Percentiles rank a stretch among this genome's conserved stretches.
Conservation (phyloP, 2,329 filamentous ascomycete genomes). For the Monosporascus cannonballus region DNA sequence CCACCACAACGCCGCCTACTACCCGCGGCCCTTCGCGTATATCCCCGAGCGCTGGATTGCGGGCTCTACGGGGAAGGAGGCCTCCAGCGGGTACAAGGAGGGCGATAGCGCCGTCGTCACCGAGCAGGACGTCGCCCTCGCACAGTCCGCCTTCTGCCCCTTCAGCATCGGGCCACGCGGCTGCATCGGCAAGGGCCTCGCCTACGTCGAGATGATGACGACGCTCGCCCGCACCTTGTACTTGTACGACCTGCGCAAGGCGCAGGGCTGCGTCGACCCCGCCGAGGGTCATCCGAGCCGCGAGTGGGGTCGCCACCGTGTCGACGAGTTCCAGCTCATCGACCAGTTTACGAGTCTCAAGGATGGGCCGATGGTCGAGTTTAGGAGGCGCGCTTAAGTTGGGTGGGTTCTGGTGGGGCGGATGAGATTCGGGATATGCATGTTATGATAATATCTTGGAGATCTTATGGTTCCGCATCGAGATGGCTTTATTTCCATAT, state of each 20-base stretch:
- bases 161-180: constrained; percentile 65
- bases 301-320: constrained; percentile 49
- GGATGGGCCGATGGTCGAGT: constrained; percentile 64
- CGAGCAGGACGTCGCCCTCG: constrained; percentile 45
- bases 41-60: constrained; percentile 60
- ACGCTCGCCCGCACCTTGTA: constrained; percentile 56
- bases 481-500: no score
- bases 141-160: constrained; percentile 67
- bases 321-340: constrained; percentile 60
- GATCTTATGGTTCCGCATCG: no score
- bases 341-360: constrained; percentile 72
- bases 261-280: constrained; percentile 41
- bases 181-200: constrained; percentile 66
- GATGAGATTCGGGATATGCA: no score
- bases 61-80: constrained; percentile 32
- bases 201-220: constrained; percentile 61
- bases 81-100: constrained; percentile 21
- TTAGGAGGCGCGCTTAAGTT: constrained; percentile 28
- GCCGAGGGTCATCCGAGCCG: constrained; percentile 43
- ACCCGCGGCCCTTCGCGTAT: constrained; percentile 51
- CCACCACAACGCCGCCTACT: constrained; percentile 61
- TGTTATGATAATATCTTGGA: no score
- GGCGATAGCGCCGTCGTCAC: constrained; percentile 29
- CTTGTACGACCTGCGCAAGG: constrained; percentile 52
- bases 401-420: no score